Percentiles rank a stretch among this genome's conserved stretches.
phyloP scores from a whole-genome alignment of 2,329 filamentous ascomycete genomes.

The Phaeoacremonium minimum region DNA sequence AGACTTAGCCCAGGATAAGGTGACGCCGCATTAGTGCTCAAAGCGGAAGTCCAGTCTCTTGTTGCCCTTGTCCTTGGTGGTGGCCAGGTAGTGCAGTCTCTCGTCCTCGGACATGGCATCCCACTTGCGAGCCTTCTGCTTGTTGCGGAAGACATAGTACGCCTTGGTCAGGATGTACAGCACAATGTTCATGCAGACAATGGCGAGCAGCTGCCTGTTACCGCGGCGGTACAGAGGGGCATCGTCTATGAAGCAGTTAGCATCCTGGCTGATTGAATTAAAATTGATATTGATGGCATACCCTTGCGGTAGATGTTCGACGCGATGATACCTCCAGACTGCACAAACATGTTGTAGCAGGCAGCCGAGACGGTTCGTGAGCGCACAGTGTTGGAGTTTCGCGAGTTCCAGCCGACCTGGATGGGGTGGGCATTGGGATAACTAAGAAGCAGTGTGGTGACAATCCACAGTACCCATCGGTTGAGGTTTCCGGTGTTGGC shows the following conservation, averaged over 20 bases:
- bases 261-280: too few relatives aligned
- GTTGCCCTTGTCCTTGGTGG: conserved; percentile 32
- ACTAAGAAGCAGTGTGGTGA: conserved; percentile 34
- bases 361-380: conserved; percentile 59
- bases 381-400: conserved; percentile 59
- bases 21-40: conserved; percentile 26
- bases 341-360: conserved; percentile 54
- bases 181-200: conserved; percentile 28
- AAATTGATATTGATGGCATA: conserved; percentile 26
- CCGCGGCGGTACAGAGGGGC: conserved; percentile 47
- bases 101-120: conserved; percentile 10
- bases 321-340: conserved; percentile 33
- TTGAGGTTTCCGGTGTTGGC: conserved; percentile 29
- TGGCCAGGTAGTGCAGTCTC: conserved; percentile 36
- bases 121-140: conserved; percentile 10
- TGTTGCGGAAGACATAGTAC: conserved; percentile 20
- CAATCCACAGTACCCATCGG: conserved; percentile 34
- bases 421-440: conserved; percentile 42
- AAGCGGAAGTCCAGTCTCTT: conserved; percentile 34
- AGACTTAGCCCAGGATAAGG: too few relatives aligned
- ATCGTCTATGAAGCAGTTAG: conserved; percentile 26
- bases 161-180: conserved; percentile 21
- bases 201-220: conserved; percentile 48
- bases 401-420: conserved; percentile 42
- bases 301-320: conserved; percentile 33